Conservation (phyloP, 345 rosid species). For the Brassica cretica region DNA sequence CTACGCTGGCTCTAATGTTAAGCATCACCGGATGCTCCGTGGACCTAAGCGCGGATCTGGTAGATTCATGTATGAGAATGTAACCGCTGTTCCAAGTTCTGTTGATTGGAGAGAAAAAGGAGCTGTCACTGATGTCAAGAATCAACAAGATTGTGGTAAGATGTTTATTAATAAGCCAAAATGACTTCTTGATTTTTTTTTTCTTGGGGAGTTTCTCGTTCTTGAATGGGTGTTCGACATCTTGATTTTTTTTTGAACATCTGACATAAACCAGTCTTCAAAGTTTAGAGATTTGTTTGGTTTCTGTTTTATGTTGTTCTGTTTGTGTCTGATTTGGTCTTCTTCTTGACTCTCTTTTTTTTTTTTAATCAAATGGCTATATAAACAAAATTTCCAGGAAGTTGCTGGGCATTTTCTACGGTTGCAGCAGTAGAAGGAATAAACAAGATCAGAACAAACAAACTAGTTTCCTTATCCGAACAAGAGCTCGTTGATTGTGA, state of each 20-base stretch:
- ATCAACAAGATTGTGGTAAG: constrained; percentile 52
- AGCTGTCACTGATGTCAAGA: constrained; percentile 49
- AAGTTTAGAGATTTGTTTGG: neutral
- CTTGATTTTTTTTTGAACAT: neutral
- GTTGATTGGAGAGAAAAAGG: constrained; percentile 56
- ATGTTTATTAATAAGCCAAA: neutral
- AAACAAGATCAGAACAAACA: constrained; percentile 56
- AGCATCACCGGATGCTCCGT: constrained; percentile 39
- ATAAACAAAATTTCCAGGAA: constrained; percentile 43
- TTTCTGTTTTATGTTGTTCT: neutral
- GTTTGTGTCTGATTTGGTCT: neutral
- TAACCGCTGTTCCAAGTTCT: constrained; percentile 35
- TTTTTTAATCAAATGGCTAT: neutral
- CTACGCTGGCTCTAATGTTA: constrained; percentile 42
- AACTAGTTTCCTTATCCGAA: constrained; percentile 64
- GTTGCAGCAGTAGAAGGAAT: constrained; percentile 74
- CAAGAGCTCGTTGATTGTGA: constrained; percentile 76
- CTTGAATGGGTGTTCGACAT: neutral
- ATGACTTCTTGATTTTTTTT: neutral
- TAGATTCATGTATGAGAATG: constrained; percentile 43
- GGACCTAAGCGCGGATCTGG: constrained; percentile 37
- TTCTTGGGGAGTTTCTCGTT: neutral
- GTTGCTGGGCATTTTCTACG: constrained; percentile 87
- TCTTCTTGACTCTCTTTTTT: neutral
- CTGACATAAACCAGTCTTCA: neutral